Evolutionary conservation across 345 rosid genomes (phyloP).

Genomic region (rapeseed (Brassica napus)): Da-Ae NC_063445.1:25707001-25707500

Average conservation of each 20-base stretch:
- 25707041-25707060: slow-evolving; percentile 12
- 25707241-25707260: background rate
- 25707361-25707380: no score
- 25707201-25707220: slow-evolving; percentile 34
- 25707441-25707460: slow-evolving; percentile 79
- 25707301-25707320: slow-evolving; percentile 73
- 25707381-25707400: no score
- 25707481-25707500: slow-evolving; percentile 71
- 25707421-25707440: no score
- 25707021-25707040: slow-evolving; percentile 74
- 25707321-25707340: slow-evolving; percentile 32
- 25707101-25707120: background rate
- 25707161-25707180: slow-evolving; percentile 60
- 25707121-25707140: slow-evolving; percentile 43
- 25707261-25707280: slow-evolving; percentile 9
- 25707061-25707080: background rate
- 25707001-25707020: slow-evolving; percentile 80
- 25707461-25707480: slow-evolving; percentile 60
- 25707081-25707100: background rate
- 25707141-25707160: slow-evolving; percentile 63
- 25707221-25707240: background rate
- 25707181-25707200: slow-evolving; percentile 98
- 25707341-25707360: no score
- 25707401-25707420: no score
- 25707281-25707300: slow-evolving; percentile 60